phyloP scores from a whole-genome alignment of 208 protist genomes.

The Lotmaria passim region DNA sequence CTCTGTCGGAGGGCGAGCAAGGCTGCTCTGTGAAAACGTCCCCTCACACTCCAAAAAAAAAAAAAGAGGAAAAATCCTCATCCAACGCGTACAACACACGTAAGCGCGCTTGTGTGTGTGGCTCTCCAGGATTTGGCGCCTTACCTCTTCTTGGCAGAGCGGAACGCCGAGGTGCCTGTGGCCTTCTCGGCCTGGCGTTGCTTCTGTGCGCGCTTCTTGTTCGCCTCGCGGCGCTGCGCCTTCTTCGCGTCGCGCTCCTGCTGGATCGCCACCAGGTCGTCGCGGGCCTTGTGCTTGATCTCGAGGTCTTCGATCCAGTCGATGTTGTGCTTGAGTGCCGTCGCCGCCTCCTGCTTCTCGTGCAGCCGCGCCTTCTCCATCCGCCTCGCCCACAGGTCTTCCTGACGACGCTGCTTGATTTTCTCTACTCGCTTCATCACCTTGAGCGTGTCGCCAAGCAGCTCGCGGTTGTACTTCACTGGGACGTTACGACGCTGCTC shows the following conservation, averaged over 20 bases:
- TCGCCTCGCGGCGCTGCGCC: constrained; percentile 70
- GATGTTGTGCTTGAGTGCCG: constrained; percentile 94
- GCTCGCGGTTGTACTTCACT: constrained; percentile 99
- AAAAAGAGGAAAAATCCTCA: too few relatives aligned
- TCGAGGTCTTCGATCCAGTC: constrained; percentile 91
- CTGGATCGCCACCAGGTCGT: constrained; percentile 80
- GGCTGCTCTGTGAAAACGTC: too few relatives aligned
- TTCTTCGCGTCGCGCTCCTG: constrained; percentile 80
- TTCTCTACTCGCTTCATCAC: constrained; percentile 98
- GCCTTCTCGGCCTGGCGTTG: constrained; percentile 69
- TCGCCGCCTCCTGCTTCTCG: constrained; percentile 77
- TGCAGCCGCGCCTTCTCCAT: constrained; percentile 81
- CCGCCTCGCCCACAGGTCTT: constrained; percentile 93
- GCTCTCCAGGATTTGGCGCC: too few relatives aligned
- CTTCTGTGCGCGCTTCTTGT: constrained; percentile 74
- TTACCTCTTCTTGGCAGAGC: constrained; percentile 63
- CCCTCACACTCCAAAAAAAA: too few relatives aligned
- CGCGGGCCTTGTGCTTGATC: constrained; percentile 82
- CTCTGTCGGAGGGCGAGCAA: too few relatives aligned
- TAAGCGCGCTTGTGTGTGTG: background rate
- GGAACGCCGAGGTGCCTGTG: constrained; percentile 43
- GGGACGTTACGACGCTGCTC: constrained; percentile 98
- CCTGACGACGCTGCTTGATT: constrained; percentile 95
- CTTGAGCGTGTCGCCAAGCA: constrained; percentile 94
- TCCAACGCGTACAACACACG: too few relatives aligned